Percentiles rank a stretch among this genome's conserved stretches.
These are phyloP conservation scores for Stereocaulon alpinum DNA, from an alignment of 495 filamentous ascomycete species.

Conservation along the genomic window DNA sequence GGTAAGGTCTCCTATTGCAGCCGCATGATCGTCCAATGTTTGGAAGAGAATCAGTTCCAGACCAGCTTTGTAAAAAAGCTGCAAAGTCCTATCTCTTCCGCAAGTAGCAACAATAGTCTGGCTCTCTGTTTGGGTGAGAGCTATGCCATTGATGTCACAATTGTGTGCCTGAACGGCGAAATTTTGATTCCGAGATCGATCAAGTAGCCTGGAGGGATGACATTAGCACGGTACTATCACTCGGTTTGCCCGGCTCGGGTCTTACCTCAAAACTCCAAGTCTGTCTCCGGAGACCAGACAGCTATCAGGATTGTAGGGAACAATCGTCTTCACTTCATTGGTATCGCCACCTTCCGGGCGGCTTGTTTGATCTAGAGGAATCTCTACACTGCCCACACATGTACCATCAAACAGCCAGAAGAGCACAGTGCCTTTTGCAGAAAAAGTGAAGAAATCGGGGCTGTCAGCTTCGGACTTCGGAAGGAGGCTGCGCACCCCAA, in stretches of 20 bases:
- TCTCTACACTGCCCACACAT: slow-evolving; percentile 48
- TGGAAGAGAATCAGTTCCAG: slow-evolving; percentile 52
- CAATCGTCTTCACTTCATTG: slow-evolving; percentile 70
- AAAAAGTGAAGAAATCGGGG: slow-evolving; percentile 81
- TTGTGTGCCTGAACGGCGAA: slow-evolving; percentile 74
- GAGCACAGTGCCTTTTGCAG: slow-evolving; percentile 60
- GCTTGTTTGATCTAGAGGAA: slow-evolving; percentile 57
- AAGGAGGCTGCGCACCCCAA: slow-evolving; percentile 60
- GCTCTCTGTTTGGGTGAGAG: slow-evolving; percentile 43
- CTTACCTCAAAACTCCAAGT: slow-evolving; percentile 66
- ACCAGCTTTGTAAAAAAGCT: slow-evolving; percentile 60
- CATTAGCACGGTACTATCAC: slow-evolving; percentile 2
- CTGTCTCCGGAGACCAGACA: slow-evolving; percentile 75
- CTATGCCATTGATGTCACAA: slow-evolving; percentile 75
- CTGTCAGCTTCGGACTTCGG: slow-evolving; percentile 42
- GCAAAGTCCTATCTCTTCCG: slow-evolving; percentile 80
- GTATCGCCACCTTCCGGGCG: slow-evolving; percentile 45
- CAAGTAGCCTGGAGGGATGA: slow-evolving; percentile 31
- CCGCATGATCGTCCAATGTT: slow-evolving; percentile 70
- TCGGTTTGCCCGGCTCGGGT: slow-evolving; percentile 14
- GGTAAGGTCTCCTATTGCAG: slow-evolving; percentile 51
- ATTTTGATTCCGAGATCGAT: slow-evolving; percentile 38
- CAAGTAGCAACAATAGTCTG: slow-evolving; percentile 61
- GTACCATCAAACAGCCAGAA: slow-evolving; percentile 72
- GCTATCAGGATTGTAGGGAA: slow-evolving; percentile 47